phyloP scores from a whole-genome alignment of 192 early-diverging fungal species.

The Dissophora ornata region DNA sequence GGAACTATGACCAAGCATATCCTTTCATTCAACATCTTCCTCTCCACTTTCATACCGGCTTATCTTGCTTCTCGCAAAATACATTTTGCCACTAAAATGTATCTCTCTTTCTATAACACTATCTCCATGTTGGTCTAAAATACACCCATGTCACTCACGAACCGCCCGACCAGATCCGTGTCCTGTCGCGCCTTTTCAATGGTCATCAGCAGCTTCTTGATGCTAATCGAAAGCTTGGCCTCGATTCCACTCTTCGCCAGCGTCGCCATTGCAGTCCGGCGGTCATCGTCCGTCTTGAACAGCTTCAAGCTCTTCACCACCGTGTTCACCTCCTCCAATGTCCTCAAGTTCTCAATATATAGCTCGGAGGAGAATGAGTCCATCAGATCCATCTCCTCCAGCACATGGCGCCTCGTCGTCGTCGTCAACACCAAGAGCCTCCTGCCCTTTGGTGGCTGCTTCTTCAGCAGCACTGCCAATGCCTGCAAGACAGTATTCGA shows the following conservation, averaged over 20 bases:
- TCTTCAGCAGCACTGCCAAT: slow-evolving; percentile 92
- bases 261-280: slow-evolving; percentile 60
- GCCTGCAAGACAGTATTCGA: slow-evolving; percentile 95
- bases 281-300: slow-evolving; percentile 76
- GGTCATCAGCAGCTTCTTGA: slow-evolving; percentile 94
- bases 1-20: too few species aligned
- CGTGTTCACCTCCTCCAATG: slow-evolving; percentile 74
- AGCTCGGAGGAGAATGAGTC: slow-evolving; percentile 89
- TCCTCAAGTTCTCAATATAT: slow-evolving; percentile 82
- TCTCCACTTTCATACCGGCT: too few species aligned
- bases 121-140: slow-evolving; percentile 16
- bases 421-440: slow-evolving; percentile 93
- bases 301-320: slow-evolving; percentile 77
- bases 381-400: slow-evolving; percentile 88
- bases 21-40: too few species aligned
- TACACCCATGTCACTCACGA: slow-evolving; percentile 67
- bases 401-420: slow-evolving; percentile 80
- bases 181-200: slow-evolving; percentile 94
- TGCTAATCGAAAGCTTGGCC: slow-evolving; percentile 75
- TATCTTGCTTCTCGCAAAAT: too few species aligned
- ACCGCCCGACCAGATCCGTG: slow-evolving; percentile 78
- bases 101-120: slow-evolving; percentile 2
- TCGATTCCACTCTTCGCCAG: slow-evolving; percentile 67
- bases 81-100: too few species aligned
- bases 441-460: slow-evolving; percentile 85